Conservation (phyloP, 2,329 filamentous ascomycete genomes). For the Venturia carpophila region DNA sequence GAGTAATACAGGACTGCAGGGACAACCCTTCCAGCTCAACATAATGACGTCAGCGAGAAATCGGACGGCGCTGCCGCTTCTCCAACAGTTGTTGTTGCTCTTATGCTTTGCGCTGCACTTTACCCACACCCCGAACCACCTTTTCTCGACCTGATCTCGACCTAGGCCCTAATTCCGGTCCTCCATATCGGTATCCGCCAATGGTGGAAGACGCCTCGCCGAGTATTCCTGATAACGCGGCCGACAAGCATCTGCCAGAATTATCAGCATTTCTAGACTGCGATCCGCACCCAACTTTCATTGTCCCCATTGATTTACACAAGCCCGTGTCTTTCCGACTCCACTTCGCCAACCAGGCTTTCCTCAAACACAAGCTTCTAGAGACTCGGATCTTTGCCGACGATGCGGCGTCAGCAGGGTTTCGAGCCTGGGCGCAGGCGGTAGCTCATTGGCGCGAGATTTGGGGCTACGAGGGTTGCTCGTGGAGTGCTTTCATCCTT, state of each 20-base stretch:
- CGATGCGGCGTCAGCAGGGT: constrained; percentile 22
- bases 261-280: constrained; percentile 22
- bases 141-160: background rate
- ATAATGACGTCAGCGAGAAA: background rate
- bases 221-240: background rate
- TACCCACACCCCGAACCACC: background rate
- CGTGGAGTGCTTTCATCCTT: constrained; percentile 22
- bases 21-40: no score
- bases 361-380: constrained; percentile 21
- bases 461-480: constrained; percentile 22
- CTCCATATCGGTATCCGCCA: background rate
- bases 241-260: background rate
- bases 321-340: constrained; percentile 22
- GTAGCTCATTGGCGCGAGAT: constrained; percentile 19
- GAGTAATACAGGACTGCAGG: no score
- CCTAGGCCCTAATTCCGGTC: background rate
- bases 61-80: no score
- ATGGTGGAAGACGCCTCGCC: background rate
- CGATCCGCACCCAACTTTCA: constrained; percentile 25
- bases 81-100: no score
- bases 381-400: constrained; percentile 19
- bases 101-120: no score
- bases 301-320: constrained; percentile 21
- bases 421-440: constrained; percentile 27
- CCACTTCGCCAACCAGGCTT: constrained; percentile 25